Evolutionary conservation across 441 rosid genomes (phyloP).

Genomic region (Populus hybrid): DNA sequence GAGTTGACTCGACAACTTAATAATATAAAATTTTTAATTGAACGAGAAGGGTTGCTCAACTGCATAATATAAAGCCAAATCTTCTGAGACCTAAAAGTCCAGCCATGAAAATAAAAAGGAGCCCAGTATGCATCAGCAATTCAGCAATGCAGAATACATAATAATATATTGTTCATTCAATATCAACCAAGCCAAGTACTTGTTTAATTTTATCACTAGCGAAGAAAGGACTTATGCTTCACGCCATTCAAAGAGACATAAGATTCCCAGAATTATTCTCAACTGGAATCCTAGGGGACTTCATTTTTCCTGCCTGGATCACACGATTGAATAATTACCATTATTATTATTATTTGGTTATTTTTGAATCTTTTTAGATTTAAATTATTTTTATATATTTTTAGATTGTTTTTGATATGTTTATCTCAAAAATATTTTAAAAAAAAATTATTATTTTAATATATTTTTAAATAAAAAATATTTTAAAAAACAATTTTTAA

Average conservation of each 20-base stretch:
- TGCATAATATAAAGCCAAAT: not conserved
- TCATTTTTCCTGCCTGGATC: not conserved
- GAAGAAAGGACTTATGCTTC: not conserved
- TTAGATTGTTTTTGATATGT: no score
- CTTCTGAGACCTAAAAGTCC: not conserved
- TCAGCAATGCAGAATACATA: not conserved
- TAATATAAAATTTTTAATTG: not conserved
- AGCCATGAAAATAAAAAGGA: not conserved
- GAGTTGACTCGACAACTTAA: not conserved
- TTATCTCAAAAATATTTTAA: no score
- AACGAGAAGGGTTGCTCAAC: not conserved
- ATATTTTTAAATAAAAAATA: no score
- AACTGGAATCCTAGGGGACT: constrained; percentile 8
- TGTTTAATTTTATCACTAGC: not conserved
- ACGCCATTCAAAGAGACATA: not conserved
- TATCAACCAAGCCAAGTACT: not conserved
- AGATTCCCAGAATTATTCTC: not conserved
- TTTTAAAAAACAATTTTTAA: no score
- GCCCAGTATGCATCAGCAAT: not conserved
- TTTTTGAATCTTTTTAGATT: not conserved
- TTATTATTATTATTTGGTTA: no score
- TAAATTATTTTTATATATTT: not conserved
- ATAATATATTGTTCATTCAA: not conserved
- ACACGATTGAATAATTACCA: not conserved
- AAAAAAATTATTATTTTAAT: no score